Evolutionary conservation across 345 rosid genomes (phyloP), one percentile per base, ranked within the genome.

Genomic region (Arabis hirsuta): DNA sequence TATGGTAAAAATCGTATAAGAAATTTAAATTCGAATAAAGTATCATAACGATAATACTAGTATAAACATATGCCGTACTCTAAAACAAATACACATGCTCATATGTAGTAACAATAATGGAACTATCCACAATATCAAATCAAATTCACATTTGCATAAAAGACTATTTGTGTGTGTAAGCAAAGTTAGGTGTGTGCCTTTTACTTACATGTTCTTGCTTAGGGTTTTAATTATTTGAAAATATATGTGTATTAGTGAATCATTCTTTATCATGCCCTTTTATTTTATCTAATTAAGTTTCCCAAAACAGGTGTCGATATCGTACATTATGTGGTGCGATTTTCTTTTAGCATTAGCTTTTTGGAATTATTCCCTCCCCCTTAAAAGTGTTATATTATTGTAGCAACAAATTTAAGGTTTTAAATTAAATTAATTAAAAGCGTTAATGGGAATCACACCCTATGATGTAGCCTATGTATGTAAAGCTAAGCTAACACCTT

Each of bases 391-490:
- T n/a, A 24, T 44, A 59, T 14, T 31, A 62, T 53, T 72, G 64
- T 71, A 63, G 7, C 11, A 64, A 24, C 71, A 44, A 36, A 72
- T 46, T 65, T 65, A 57, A 65, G 59, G 60, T 65, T 73, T 46
- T 44, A 22, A 72, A 51, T 71, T 16, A 29, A 12, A 20, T 16
- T 50, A 27, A 59, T 46, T 50, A 2, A 9, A 19, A 16, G 16
- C 19, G 62, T 44, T 62, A 72, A 54, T 72, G 76, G 76, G 76
- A 72, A 72, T 72, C 70, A 55, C 76, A 55, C 64, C 55, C 76
- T 55, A 62, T 62, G 38, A 5, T 44, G 56, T 54, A 43, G 55
- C 55, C 55, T 63, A 55, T 63, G 48, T 29, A 62, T 32, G 47
- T 62, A 54, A 62, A 43, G 76, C 62, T 62, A 72, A 45, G 63